A percentile compares a stretch with the other conserved stretches of the same genome.
These are phyloP conservation scores for Adansonia madagascariensis DNA, from an alignment of 441 rosid species.

Conservation along the genomic window DNA sequence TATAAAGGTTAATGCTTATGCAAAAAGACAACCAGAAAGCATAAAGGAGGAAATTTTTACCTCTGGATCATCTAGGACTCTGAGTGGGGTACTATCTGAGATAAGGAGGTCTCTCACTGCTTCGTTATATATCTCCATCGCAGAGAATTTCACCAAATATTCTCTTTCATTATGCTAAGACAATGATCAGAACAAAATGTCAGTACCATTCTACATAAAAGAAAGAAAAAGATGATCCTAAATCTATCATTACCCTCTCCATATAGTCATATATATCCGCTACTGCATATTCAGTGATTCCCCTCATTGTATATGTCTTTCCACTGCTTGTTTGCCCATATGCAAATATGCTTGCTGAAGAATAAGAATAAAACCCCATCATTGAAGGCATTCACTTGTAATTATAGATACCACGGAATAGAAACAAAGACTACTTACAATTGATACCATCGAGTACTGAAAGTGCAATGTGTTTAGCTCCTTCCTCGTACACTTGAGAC, in stretches of 20 bases:
- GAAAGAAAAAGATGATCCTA: neutral
- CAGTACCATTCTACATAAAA: slow-evolving; percentile 12
- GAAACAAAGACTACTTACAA: slow-evolving; percentile 50
- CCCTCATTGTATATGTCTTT: slow-evolving; percentile 81
- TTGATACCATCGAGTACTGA: slow-evolving; percentile 81
- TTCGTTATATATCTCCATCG: slow-evolving; percentile 79
- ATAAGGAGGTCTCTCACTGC: slow-evolving; percentile 74
- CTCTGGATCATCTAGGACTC: slow-evolving; percentile 77
- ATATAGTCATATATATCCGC: slow-evolving; percentile 65
- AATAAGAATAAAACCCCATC: neutral
- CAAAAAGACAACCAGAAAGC: neutral
- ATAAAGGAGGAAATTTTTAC: slow-evolving; percentile 32
- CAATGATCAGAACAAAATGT: slow-evolving; percentile 20
- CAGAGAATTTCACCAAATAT: slow-evolving; percentile 62
- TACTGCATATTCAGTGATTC: slow-evolving; percentile 61
- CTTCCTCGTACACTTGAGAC: slow-evolving; percentile 69
- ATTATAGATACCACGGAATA: neutral
- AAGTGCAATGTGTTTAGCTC: slow-evolving; percentile 83
- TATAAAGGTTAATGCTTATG: neutral
- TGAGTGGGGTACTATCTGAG: slow-evolving; percentile 47
- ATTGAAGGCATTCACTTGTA: neutral
- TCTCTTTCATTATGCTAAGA: slow-evolving; percentile 58
- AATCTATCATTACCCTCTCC: slow-evolving; percentile 46
- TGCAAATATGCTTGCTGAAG: slow-evolving; percentile 79
- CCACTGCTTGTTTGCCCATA: slow-evolving; percentile 95